Percentiles rank a stretch among this genome's conserved stretches.
Evolutionary conservation across 2,329 filamentous ascomycete genomes (phyloP).

Genomic region (Aspergillus floridensis): DNA sequence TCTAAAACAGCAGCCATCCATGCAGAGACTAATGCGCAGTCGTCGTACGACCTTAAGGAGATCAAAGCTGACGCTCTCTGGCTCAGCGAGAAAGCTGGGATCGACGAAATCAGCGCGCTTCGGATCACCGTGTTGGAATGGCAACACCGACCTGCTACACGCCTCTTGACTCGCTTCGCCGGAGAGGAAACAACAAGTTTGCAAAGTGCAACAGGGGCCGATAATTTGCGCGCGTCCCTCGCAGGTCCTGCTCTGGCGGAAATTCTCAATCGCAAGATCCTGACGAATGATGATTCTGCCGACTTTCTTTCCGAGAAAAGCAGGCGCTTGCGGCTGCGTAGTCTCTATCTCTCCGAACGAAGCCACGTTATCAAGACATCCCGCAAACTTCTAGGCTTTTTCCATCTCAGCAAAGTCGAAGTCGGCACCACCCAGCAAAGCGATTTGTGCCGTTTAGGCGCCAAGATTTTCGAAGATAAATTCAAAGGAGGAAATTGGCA

Average conservation of each 20-base stretch:
- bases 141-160: slow-evolving; percentile 72
- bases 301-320: slow-evolving; percentile 61
- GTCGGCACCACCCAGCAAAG: slow-evolving; percentile 8
- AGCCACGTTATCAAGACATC: slow-evolving; percentile 64
- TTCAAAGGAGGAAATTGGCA: slow-evolving; percentile 24
- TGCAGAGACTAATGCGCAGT: slow-evolving; percentile 65
- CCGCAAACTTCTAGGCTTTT: slow-evolving; percentile 47
- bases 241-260: slow-evolving; percentile 39
- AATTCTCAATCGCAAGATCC: slow-evolving; percentile 31
- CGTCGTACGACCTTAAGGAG: slow-evolving; percentile 69
- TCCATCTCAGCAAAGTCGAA: slow-evolving; percentile 27
- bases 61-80: slow-evolving; percentile 84
- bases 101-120: slow-evolving; percentile 80
- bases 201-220: slow-evolving; percentile 68
- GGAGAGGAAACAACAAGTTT: slow-evolving; percentile 75
- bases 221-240: slow-evolving; percentile 59
- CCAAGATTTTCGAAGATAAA: slow-evolving; percentile 30
- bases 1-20: slow-evolving; percentile 85
- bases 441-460: slow-evolving; percentile 27
- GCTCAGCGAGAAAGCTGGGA: slow-evolving; percentile 73
- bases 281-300: slow-evolving; percentile 30
- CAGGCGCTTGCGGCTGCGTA: slow-evolving; percentile 66
- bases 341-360: slow-evolving; percentile 69
- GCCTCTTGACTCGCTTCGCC: slow-evolving; percentile 69
- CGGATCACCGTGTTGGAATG: slow-evolving; percentile 78